Base-by-base conservation (phyloP, 2,329 filamentous ascomycete genomes). In the Aureobasidium lini region DNA sequence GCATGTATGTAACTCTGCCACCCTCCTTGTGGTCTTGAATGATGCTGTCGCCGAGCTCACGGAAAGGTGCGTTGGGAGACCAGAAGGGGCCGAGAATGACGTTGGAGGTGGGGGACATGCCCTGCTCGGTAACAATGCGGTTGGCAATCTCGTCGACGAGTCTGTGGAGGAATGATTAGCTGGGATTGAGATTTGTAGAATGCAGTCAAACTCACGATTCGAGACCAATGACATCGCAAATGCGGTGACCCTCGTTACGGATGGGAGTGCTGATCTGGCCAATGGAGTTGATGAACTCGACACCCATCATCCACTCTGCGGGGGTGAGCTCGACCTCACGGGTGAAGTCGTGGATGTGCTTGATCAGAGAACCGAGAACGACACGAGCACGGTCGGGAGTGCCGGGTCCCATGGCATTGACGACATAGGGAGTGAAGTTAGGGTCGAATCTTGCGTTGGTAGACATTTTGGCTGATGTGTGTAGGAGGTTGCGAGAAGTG, bases 31-130 rank as follows among this genome's bases (percentile, higher is more conserved):
- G 72, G 71, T 86, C 74, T 70, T 86, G 83, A 68, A 90, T 85
- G 71, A 90, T 86, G 71, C 76, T 79, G 69, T 77, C 80, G 64
- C 87, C 87, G 65, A 84, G 79, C 39, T 84, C 78, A 47, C 86
- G 83, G 82, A 88, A 89, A 34, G 87, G 87, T 1, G 87, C 85
- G 66, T 89, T 80, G 66, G 87, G 86, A 10, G 84, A 86, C 86
- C 87, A 90, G 80, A 90, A 90, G 64, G 87, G 87, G 2, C 87
- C 87, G 62, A 90, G 84, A 68, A 90, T 90, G 61, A 86, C 81
- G 62, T 86, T 87, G 3, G 86, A 88, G n/a, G 87, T 90, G 48
- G 87, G 86, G 62, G 81, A 77, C 62, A 82, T 74, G 68, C 79
- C 78, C 60, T 81, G 79, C 60, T 87, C 83, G 64, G 83, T 82